Evolutionary conservation across 73 alveolate genomes (phyloP), one percentile per base, ranked within the genome.

Genomic region (Symbiodinium pilosum): DNA sequence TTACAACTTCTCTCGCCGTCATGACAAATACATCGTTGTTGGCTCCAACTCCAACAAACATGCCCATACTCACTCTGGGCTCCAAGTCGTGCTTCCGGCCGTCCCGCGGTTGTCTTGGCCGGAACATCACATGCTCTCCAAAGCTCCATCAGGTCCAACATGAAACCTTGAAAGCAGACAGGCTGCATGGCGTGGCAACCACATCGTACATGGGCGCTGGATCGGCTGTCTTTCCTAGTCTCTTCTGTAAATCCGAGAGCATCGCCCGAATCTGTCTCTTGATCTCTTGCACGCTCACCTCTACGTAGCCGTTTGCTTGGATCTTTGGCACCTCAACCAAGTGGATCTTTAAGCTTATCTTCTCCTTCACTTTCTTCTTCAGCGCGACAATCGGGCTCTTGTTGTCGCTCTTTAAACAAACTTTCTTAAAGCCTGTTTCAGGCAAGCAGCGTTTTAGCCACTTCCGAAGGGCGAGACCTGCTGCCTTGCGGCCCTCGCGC

Each of bases 131-230:
- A 8, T 56, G 85, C 32, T 71, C 85, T 2, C 85, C 43, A 43
- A 71, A 71, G 43, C 42, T n/a, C 64, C 89, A n/a, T 73, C 86
- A 2, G 18, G 40, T 14, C 52, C 89, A 12, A 83, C 36, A 40
- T 64, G 52, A 38, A 40, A 83, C 39, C 89, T 30, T 4, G 89
- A 9, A 2, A 83, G 21, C 7, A 42, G 83, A 32, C 18, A 86
- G 14, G 93, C 93, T 9, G 93, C 93, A 24, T 86, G 93, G 14
- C 93, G 81, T 14, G 93, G 83, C 34, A 86, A 5, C 93, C 93
- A 86, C 16, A 5, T 40, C 93, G 43, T 42, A 40, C 69, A 43
- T 18, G 93, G 93, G 43, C 44, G 43, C 32, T 2, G 69, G 77
- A 34, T 84, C 68, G 42, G 56, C n/a, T 32, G 51, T 69, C 43